Percentiles rank a stretch among this genome's conserved stretches.
These are phyloP conservation scores for Leccinellum albellum DNA, from an alignment of 768 basidiomycete genomes.

Conservation along the genomic window DNA sequence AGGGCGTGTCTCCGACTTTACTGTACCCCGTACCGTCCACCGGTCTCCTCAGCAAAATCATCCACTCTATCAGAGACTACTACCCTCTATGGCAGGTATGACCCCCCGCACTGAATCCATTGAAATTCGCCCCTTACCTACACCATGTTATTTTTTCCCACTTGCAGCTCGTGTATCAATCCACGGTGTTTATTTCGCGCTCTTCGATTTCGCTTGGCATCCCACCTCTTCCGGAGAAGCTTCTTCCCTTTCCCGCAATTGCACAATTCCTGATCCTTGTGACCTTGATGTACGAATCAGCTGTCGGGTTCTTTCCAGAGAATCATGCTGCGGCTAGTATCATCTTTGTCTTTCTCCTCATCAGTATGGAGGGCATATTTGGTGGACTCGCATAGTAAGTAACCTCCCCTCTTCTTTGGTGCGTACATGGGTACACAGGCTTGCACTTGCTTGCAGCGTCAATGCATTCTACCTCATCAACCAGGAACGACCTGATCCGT, in stretches of 20 bases:
- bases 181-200: slow-evolving; percentile 89
- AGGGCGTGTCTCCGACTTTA: slow-evolving; percentile 89
- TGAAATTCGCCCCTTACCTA: slow-evolving; percentile 1
- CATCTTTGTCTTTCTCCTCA: slow-evolving; percentile 64
- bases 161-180: slow-evolving; percentile 74
- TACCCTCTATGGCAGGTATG: slow-evolving; percentile 92
- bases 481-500: slow-evolving; percentile 56
- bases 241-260: slow-evolving; percentile 74
- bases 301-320: slow-evolving; percentile 57
- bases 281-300: slow-evolving; percentile 61
- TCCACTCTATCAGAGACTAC: slow-evolving; percentile 84
- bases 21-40: slow-evolving; percentile 81
- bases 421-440: background rate
- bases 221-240: slow-evolving; percentile 64
- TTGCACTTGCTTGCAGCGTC: slow-evolving; percentile 47
- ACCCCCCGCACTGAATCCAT: slow-evolving; percentile 6
- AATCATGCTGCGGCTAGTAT: slow-evolving; percentile 47
- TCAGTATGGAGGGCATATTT: slow-evolving; percentile 87
- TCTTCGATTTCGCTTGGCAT: slow-evolving; percentile 85
- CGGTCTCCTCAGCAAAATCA: slow-evolving; percentile 67
- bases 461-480: slow-evolving; percentile 85
- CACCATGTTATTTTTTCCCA: background rate
- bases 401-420: background rate
- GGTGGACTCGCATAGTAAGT: slow-evolving; percentile 89
- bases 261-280: slow-evolving; percentile 65